These are phyloP conservation scores for Pharus latifolius DNA, from an alignment of 176 grass and related monocot genomes.

Conservation along the genomic window DNA sequence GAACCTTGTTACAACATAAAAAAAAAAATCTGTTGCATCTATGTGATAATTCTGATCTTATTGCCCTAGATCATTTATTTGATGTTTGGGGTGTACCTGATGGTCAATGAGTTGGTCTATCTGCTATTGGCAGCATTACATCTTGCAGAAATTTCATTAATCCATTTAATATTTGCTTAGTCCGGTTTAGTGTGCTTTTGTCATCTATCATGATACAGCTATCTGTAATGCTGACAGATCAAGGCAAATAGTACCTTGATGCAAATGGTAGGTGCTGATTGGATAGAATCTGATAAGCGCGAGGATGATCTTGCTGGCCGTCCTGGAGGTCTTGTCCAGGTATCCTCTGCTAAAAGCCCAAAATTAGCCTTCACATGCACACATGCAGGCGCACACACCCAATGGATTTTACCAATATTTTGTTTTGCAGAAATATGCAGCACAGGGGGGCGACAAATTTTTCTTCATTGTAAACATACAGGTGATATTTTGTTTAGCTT, in stretches of 20 bases:
- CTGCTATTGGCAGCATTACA: too few species aligned
- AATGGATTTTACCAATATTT: neutral
- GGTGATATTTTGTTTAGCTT: conserved; percentile 26
- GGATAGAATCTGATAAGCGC: conserved; percentile 93
- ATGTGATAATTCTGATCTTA: too few species aligned
- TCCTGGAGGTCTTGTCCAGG: conserved; percentile 84
- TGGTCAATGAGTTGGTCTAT: too few species aligned
- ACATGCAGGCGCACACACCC: too few species aligned
- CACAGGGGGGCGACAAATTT: conserved; percentile 70
- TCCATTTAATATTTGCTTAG: neutral
- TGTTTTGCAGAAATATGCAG: conserved; percentile 83
- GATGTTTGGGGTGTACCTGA: too few species aligned
- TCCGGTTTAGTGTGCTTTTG: neutral
- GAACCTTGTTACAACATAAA: neutral
- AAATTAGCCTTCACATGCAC: neutral
- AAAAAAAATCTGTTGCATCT: too few species aligned
- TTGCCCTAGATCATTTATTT: too few species aligned
- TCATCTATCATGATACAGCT: conserved; percentile 3
- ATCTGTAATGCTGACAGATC: conserved; percentile 40
- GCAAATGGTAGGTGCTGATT: conserved; percentile 98
- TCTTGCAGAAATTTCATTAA: neutral
- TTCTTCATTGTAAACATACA: conserved; percentile 99
- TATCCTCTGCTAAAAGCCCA: conserved; percentile 25
- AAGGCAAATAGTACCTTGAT: conserved; percentile 87
- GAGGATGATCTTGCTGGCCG: conserved; percentile 88